A percentile compares a stretch with the other conserved stretches of the same genome.
These are phyloP conservation scores for Claviceps digitariae DNA, from an alignment of 2,329 filamentous ascomycete genomes.

Conservation along the genomic window DNA sequence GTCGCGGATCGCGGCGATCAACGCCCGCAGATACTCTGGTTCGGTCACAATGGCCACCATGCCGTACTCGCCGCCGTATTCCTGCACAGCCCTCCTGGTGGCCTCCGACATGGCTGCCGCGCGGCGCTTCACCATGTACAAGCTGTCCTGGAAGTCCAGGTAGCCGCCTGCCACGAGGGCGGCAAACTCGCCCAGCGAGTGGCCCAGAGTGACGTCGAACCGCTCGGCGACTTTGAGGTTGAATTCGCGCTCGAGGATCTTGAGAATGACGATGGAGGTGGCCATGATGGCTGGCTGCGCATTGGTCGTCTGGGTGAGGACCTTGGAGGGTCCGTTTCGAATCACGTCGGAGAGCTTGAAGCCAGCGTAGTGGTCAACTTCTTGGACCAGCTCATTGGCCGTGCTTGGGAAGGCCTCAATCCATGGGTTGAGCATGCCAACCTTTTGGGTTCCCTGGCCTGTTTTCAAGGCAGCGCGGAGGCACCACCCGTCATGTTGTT, in stretches of 20 bases:
- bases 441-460: slow-evolving; percentile 83
- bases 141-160: slow-evolving; percentile 61
- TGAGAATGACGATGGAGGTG: slow-evolving; percentile 77
- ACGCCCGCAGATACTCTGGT: slow-evolving; percentile 53
- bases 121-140: slow-evolving; percentile 62
- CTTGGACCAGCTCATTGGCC: slow-evolving; percentile 62
- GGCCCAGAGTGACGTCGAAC: slow-evolving; percentile 74
- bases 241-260: slow-evolving; percentile 76
- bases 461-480: background rate
- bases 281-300: slow-evolving; percentile 96
- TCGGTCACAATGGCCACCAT: slow-evolving; percentile 93
- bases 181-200: slow-evolving; percentile 87
- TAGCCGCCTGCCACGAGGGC: slow-evolving; percentile 78
- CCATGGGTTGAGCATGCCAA: slow-evolving; percentile 81
- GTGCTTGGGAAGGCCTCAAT: slow-evolving; percentile 72
- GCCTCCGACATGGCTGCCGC: slow-evolving; percentile 76
- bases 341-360: slow-evolving; percentile 68
- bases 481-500: background rate
- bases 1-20: slow-evolving; percentile 63
- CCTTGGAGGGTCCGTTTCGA: slow-evolving; percentile 60
- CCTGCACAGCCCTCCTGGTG: slow-evolving; percentile 48
- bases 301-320: slow-evolving; percentile 70
- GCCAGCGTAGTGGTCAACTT: slow-evolving; percentile 68
- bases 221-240: slow-evolving; percentile 56
- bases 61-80: slow-evolving; percentile 70